These are phyloP conservation scores for Geosmithia flava DNA, from an alignment of 2,329 filamentous ascomycete species.

Conservation along the genomic window DNA sequence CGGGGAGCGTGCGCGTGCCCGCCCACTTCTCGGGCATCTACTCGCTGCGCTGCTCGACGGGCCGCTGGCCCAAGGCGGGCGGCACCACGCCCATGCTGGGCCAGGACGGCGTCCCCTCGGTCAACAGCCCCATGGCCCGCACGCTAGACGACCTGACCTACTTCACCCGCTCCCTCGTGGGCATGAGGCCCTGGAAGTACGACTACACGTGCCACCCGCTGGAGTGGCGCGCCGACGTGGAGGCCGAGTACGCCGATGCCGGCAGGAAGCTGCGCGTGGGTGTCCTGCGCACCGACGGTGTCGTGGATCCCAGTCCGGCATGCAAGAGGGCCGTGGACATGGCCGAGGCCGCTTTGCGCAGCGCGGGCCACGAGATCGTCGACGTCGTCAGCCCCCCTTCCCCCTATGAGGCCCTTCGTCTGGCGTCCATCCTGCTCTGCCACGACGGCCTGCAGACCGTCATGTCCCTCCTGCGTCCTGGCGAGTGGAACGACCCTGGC, in stretches of 20 bases:
- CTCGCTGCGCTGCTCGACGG: conserved; percentile 74
- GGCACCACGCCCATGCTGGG: conserved; percentile 83
- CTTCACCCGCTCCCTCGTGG: conserved; percentile 66
- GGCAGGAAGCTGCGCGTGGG: conserved; percentile 60
- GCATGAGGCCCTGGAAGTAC: conserved; percentile 81
- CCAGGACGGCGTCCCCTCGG: conserved; percentile 78
- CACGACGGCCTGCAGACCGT: conserved; percentile 75
- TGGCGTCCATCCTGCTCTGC: conserved; percentile 73
- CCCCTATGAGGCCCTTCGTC: conserved; percentile 61
- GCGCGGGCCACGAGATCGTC: conserved; percentile 64
- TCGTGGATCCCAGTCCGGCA: conserved; percentile 77
- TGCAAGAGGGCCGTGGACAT: conserved; percentile 65
- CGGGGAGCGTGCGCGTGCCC: conserved; percentile 74
- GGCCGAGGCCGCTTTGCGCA: conserved; percentile 54
- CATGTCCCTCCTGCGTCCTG: conserved; percentile 60
- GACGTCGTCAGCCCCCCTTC: conserved; percentile 46
- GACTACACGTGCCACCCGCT: conserved; percentile 78
- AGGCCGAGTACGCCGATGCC: conserved; percentile 39
- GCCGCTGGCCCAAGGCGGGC: conserved; percentile 79
- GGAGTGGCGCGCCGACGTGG: conserved; percentile 56
- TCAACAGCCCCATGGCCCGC: conserved; percentile 86
- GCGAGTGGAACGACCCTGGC: conserved; percentile 71
- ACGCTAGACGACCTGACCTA: conserved; percentile 74
- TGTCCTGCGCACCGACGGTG: conserved; percentile 65
- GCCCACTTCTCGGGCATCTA: conserved; percentile 89